Base-by-base conservation (phyloP, 257 asterid genomes). In the Dorcoceras hygrometricum region DNA sequence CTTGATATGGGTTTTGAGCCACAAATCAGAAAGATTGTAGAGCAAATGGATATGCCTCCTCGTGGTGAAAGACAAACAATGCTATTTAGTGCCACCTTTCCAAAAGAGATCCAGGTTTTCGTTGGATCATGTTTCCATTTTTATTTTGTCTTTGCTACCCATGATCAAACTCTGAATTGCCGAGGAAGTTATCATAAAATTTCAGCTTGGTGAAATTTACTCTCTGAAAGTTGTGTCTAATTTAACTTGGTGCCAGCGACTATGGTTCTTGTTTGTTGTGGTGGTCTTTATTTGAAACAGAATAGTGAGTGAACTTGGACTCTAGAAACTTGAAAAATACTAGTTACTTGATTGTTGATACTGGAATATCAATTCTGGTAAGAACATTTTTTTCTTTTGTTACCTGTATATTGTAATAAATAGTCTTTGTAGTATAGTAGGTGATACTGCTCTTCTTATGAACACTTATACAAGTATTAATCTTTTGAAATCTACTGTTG, bases 1-100 rank as follows among this genome's bases (percentile, higher is more conserved):
- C 80, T 88, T 66, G 97, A 90, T 78, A 88, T 90, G 97, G 97
- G 97, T 32, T 90, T 90, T 76, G 97, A 90, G 81, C 96, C 96
- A 60, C 97, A 90, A 76, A 90, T 90, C 77, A 86, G 97, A 80
- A 88, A 79, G 86, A 88, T 90, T 53, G 96, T 90, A 65, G 88
- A 90, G 73, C 93, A 88, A 81, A 90, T 88, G 97, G 96, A 90
- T 71, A 88, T 90, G 97, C 95, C 97, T 71, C 89, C 82, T 65
- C 85, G 73, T 63, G 96, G 96, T 68, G 84, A 83, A 83, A 86
- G 97, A 74, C 97, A 90, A 77, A 90, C 97, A 28, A 76, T 90
- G 96, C 81, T 90, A 70, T 90, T 86, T 62, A 90, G 97, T 72
- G 97, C 97, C 60, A 90, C 97, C 69, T 90, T 90, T 72, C 97